Conservation (phyloP, 345 rosid genomes). For the Citrus glauca region DNA sequence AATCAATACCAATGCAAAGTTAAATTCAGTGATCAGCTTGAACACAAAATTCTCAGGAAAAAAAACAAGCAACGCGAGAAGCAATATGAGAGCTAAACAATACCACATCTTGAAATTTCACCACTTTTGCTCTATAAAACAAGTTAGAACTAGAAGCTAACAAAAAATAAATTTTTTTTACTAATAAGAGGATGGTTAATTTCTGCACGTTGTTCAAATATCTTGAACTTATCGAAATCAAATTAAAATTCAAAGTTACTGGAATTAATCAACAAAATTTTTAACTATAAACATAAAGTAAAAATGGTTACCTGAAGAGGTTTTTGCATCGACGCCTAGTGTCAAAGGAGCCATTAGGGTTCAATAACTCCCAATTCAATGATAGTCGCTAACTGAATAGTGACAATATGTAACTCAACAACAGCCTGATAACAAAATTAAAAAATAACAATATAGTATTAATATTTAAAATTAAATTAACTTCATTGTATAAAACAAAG, state of each 20-base stretch:
- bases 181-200: background rate
- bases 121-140: background rate
- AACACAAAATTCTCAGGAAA: background rate
- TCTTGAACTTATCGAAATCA: background rate
- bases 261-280: background rate
- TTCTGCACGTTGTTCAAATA: background rate
- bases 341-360: background rate
- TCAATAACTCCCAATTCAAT: background rate
- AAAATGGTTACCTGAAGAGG: background rate
- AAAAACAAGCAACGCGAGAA: background rate
- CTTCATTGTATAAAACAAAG: background rate
- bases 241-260: background rate
- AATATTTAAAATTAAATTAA: background rate
- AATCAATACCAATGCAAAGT: background rate
- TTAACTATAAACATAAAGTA: background rate
- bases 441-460: background rate
- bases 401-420: background rate
- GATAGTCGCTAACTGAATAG: background rate
- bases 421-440: background rate
- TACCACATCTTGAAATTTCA: background rate
- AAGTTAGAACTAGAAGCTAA: background rate
- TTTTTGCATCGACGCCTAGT: background rate
- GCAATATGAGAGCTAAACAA: background rate
- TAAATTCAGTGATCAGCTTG: background rate
- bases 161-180: background rate